Percentiles rank a stretch among this genome's conserved stretches.
Evolutionary conservation across 352 stramenopile genomes (phyloP).

Genomic region (Ophiocytium majus): DNA sequence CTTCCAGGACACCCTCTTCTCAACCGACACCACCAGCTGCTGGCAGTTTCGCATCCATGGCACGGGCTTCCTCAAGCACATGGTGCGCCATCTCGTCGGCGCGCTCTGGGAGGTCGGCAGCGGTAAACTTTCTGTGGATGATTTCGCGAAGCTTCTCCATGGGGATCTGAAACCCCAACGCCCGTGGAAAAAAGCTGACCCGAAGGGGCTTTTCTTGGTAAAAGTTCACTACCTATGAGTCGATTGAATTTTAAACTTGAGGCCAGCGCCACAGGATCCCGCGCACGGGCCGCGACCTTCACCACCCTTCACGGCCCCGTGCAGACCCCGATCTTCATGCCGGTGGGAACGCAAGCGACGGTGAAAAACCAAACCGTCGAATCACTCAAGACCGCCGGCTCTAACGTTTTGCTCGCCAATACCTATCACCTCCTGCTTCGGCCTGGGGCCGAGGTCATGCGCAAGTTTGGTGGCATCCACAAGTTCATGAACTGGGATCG

Average conservation of each 20-base stretch:
- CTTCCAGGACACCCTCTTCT: slow-evolving; percentile 8
- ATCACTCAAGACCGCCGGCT: slow-evolving; percentile 9
- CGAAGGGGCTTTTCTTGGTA: background rate
- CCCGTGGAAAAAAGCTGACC: slow-evolving; percentile 8
- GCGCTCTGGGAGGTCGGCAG: background rate
- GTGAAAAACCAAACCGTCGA: slow-evolving; percentile 81
- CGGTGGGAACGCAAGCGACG: slow-evolving; percentile 90
- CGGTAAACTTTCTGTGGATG: slow-evolving; percentile 3
- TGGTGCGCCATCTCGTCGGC: background rate
- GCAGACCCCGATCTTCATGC: slow-evolving; percentile 90
- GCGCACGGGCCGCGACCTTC: slow-evolving; percentile 70
- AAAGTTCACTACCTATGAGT: slow-evolving; percentile 16
- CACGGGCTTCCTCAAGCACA: background rate
- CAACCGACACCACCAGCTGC: background rate
- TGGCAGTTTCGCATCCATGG: slow-evolving; percentile 1
- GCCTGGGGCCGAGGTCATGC: slow-evolving; percentile 74
- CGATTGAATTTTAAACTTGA: slow-evolving; percentile 18
- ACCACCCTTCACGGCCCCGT: slow-evolving; percentile 75
- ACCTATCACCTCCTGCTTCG: slow-evolving; percentile 93
- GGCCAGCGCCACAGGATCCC: background rate
- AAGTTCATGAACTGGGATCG: slow-evolving; percentile 89
- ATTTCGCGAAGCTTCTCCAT: slow-evolving; percentile 5
- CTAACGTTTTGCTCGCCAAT: slow-evolving; percentile 11
- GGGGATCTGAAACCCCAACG: background rate
- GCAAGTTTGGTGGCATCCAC: too few species aligned